Base-by-base conservation (phyloP, 1,284 basidiomycete genomes). In the Gymnopus androsaceus region DNA sequence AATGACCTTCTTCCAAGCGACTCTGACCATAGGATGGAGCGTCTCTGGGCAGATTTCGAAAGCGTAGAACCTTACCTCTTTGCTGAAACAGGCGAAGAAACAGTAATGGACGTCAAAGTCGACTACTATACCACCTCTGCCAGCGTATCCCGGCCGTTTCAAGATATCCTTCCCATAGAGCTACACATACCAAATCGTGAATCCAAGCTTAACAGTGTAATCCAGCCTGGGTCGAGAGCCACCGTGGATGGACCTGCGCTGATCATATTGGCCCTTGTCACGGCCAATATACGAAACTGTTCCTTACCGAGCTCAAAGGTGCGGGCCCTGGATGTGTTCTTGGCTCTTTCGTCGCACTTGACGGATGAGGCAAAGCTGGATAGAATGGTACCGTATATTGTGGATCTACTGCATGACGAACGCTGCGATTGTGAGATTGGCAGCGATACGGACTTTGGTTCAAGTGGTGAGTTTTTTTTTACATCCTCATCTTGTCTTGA, bases 351-450 rank as follows among this genome's bases (percentile, higher is more conserved):
- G 3, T 82, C 83, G 1, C 90, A 92, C 66, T 79, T 99, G 31
- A 92, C 91, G 0, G 97, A 99, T 67, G 96, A 98, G 69, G 94
- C 94, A 14, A 96, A 96, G 68, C 76, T 99, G 45, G 97, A 99
- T 69, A 86, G 95, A 3, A 86, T 98, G 72, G 78, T 98, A 1
- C 97, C 97, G 0, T 98, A 94, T 64, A 82, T 97, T 25, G 87
- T 98, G 4, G 91, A 95, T 41, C 77, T 98, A 11, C 73, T 98
- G 19, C 87, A 92, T 57, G 95, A 99, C 63, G 92, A 94, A 17
- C n/a, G 82, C 84, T 1, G 84, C 92, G 0, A 74, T 84, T 8
- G 95, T 99, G 0, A 85, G 95, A 21, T 81, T 85, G 1, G 86
- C 88, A 1, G 90, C 93, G 0, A 70, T 97, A 56, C 79, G 92